Evolutionary conservation across 768 basidiomycete species (phyloP).

Genomic region (Zangia roseola): DNA sequence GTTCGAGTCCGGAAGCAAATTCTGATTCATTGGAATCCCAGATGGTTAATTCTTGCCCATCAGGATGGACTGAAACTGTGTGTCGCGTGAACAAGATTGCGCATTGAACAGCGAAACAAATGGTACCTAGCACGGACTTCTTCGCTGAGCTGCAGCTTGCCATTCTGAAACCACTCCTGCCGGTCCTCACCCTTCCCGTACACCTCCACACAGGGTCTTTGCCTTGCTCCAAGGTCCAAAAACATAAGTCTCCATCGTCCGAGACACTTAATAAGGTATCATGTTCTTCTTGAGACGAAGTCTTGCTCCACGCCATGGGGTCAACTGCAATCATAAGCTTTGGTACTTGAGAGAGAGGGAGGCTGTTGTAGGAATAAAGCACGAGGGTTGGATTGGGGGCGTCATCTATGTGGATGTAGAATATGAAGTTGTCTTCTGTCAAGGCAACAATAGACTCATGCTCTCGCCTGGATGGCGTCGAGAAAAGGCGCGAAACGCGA

Average conservation of each 20-base stretch:
- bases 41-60: conserved; percentile 82
- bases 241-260: conserved; percentile 73
- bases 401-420: conserved; percentile 49
- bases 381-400: conserved; percentile 38
- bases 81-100: conserved; percentile 3
- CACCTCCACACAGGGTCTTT: conserved; percentile 50
- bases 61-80: conserved; percentile 57
- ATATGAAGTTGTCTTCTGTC: conserved; percentile 56
- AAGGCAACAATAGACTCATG: conserved; percentile 66
- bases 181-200: conserved; percentile 75
- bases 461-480: conserved; percentile 52
- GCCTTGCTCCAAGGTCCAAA: conserved; percentile 71
- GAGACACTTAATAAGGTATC: conserved; percentile 83
- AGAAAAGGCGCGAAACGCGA: conserved; percentile 58
- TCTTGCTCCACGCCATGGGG: conserved; percentile 79
- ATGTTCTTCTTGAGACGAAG: conserved; percentile 46
- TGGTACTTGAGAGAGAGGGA: conserved; percentile 51
- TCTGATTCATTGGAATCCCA: conserved; percentile 97
- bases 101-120: background rate
- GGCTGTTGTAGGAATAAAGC: conserved; percentile 46
- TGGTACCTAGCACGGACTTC: conserved; percentile 84
- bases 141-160: conserved; percentile 89
- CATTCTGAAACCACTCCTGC: conserved; percentile 58
- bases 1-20: conserved; percentile 89
- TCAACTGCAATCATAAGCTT: conserved; percentile 74